A percentile compares a stretch with the other conserved stretches of the same genome.
Evolutionary conservation across 1,139 yeast genomes (phyloP).

Genomic region (Taphrina deformans): DNA sequence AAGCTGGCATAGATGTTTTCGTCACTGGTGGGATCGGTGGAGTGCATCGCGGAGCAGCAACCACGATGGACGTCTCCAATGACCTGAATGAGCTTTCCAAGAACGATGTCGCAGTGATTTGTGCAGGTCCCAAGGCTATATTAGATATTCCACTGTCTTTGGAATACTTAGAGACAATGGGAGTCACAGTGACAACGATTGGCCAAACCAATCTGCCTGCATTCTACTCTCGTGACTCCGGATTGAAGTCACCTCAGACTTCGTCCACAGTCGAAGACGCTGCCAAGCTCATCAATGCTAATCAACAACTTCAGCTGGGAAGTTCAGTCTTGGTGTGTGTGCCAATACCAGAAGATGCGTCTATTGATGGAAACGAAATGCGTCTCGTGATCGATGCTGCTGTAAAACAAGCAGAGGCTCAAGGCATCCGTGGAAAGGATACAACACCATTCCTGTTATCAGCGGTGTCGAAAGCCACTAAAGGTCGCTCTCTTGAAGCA

Average conservation of each 20-base stretch:
- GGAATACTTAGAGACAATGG: slow-evolving; percentile 88
- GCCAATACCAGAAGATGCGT: slow-evolving; percentile 71
- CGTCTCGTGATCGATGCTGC: slow-evolving; percentile 61
- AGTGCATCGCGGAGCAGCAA: slow-evolving; percentile 76
- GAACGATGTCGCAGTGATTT: slow-evolving; percentile 83
- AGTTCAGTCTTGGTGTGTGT: slow-evolving; percentile 79
- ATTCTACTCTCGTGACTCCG: slow-evolving; percentile 75
- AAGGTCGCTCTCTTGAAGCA: slow-evolving; percentile 68
- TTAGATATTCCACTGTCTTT: slow-evolving; percentile 76
- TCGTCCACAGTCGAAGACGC: slow-evolving; percentile 6
- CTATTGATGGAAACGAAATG: slow-evolving; percentile 59
- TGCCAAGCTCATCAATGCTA: slow-evolving; percentile 47
- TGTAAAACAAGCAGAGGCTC: slow-evolving; percentile 55
- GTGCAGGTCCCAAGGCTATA: slow-evolving; percentile 88
- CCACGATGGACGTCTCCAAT: slow-evolving; percentile 78
- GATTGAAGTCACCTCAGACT: slow-evolving; percentile 53
- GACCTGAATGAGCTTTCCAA: slow-evolving; percentile 81
- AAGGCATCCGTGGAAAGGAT: slow-evolving; percentile 66
- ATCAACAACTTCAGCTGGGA: slow-evolving; percentile 53
- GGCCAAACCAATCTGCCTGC: slow-evolving; percentile 66
- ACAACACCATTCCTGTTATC: slow-evolving; percentile 75
- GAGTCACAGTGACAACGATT: slow-evolving; percentile 57
- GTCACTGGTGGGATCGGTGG: slow-evolving; percentile 96
- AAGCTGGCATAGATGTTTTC: slow-evolving; percentile 78
- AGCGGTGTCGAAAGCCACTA: slow-evolving; percentile 63